phyloP scores from a whole-genome alignment of 2,329 filamentous ascomycete genomes.

The Zymoseptoria ardabiliae region DNA sequence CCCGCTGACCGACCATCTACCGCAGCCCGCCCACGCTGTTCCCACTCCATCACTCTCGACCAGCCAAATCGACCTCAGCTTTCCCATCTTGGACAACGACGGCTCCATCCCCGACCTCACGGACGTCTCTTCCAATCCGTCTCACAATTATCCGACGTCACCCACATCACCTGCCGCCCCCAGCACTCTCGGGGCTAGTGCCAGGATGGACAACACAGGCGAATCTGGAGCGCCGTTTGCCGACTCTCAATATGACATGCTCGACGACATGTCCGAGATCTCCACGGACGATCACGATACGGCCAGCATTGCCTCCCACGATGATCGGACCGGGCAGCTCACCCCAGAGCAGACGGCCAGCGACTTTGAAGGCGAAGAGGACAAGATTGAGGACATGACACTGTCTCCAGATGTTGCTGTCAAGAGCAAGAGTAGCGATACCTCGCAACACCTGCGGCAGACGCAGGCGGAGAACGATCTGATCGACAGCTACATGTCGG shows the following conservation, averaged over 20 bases:
- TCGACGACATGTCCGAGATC: slow-evolving; percentile 28
- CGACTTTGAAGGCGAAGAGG: slow-evolving; percentile 10
- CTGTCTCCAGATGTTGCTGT: background rate
- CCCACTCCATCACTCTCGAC: background rate
- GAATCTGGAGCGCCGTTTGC: slow-evolving; percentile 16
- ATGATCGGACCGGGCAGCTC: slow-evolving; percentile 10
- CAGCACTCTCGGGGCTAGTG: slow-evolving; percentile 20
- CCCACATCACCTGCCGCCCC: slow-evolving; percentile 26
- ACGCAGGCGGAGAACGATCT: slow-evolving; percentile 19
- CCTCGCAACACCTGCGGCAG: slow-evolving; percentile 7
- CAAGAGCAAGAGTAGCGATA: background rate
- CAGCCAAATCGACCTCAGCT: slow-evolving; percentile 15
- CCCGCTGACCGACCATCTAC: slow-evolving; percentile 12
- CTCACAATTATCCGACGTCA: background rate
- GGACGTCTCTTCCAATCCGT: slow-evolving; percentile 5
- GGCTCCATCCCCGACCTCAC: slow-evolving; percentile 23
- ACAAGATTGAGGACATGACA: background rate
- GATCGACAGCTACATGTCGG: slow-evolving; percentile 24
- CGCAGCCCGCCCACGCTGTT: slow-evolving; percentile 4
- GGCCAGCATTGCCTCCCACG: slow-evolving; percentile 24
- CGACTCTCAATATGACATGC: slow-evolving; percentile 27
- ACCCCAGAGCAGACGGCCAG: slow-evolving; percentile 15
- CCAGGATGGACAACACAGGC: slow-evolving; percentile 16
- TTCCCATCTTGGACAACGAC: slow-evolving; percentile 25
- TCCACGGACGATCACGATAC: slow-evolving; percentile 28